A percentile compares a stretch with the other conserved stretches of the same genome.
phyloP scores from a whole-genome alignment of 1,139 yeast genomes.

The Geotrichum histeridarum region DNA sequence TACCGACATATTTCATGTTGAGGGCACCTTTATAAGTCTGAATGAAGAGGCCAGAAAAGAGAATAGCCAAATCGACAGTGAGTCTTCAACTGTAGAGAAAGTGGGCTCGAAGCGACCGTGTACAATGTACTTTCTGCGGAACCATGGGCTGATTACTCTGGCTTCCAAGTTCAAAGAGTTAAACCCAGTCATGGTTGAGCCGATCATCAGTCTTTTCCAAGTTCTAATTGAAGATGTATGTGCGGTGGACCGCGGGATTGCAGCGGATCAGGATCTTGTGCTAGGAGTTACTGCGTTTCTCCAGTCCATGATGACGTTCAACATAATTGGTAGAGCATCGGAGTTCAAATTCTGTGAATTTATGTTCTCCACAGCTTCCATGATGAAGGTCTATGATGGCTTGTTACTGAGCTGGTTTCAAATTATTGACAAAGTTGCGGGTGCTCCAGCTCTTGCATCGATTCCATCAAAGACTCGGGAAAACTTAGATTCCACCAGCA shows the following conservation, averaged over 20 bases:
- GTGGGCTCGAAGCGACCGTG: conserved; percentile 15
- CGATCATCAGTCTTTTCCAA: conserved; percentile 22
- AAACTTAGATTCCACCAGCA: background rate
- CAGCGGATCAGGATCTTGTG: conserved; percentile 21
- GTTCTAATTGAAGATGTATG: conserved; percentile 21
- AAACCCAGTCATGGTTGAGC: conserved; percentile 19
- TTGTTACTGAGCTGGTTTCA: conserved; percentile 24
- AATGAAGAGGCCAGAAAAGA: background rate
- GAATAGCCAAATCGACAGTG: conserved; percentile 6
- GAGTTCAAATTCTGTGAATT: conserved; percentile 24
- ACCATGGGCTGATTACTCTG: conserved; percentile 21
- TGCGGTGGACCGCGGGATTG: conserved; percentile 18
- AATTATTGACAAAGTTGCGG: conserved; percentile 16
- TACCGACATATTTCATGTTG: background rate
- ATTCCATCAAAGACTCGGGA: background rate
- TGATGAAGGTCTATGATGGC: conserved; percentile 23
- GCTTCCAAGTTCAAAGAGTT: conserved; percentile 20
- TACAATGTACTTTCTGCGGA: conserved; percentile 22
- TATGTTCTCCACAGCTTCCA: conserved; percentile 24
- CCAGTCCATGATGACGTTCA: conserved; percentile 20
- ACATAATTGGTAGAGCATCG: conserved; percentile 18
- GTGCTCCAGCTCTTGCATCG: conserved; percentile 10
- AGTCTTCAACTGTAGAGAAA: conserved; percentile 5
- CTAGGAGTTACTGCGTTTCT: conserved; percentile 23
- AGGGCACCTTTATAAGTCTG: background rate